These are phyloP conservation scores for Iris pallida DNA, from an alignment of 116 monocot genomes.

Conservation along the genomic window DNA sequence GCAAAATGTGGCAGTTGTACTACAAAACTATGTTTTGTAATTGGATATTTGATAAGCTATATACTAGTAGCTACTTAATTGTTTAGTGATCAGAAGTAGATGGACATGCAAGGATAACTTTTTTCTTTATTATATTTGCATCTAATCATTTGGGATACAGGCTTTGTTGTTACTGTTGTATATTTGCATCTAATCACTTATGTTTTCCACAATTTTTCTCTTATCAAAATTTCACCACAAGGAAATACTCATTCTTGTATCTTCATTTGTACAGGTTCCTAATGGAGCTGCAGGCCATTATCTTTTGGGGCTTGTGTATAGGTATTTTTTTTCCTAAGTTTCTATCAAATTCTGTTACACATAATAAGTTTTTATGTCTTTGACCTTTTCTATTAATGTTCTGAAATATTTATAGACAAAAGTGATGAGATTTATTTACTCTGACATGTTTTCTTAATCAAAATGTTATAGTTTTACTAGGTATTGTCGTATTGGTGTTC, in stretches of 20 bases:
- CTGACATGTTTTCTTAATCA: too few relatives aligned
- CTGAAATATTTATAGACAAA: too few relatives aligned
- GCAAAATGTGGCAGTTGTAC: neutral
- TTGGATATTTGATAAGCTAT: neutral
- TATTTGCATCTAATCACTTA: neutral
- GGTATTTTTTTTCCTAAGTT: conserved; percentile 31
- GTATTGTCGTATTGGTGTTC: too few relatives aligned
- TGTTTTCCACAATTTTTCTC: neutral
- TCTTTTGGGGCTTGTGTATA: conserved; percentile 89
- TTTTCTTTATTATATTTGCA: neutral
- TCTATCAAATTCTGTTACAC: neutral
- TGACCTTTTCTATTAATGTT: too few relatives aligned
- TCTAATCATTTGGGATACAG: neutral
- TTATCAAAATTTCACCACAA: neutral
- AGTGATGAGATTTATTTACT: too few relatives aligned
- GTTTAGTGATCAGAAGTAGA: neutral
- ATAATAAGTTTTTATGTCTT: too few relatives aligned
- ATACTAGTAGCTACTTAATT: neutral
- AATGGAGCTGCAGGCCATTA: conserved; percentile 97
- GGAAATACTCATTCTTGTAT: neutral
- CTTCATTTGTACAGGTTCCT: conserved; percentile 59
- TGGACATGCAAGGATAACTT: neutral
- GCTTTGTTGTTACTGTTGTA: neutral
- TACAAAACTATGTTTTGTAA: neutral
- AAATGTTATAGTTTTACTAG: too few relatives aligned